A percentile compares a stretch with the other conserved stretches of the same genome.
These are phyloP conservation scores for Metrosideros polymorpha DNA, from an alignment of 441 rosid genomes.

Conservation along the genomic window DNA sequence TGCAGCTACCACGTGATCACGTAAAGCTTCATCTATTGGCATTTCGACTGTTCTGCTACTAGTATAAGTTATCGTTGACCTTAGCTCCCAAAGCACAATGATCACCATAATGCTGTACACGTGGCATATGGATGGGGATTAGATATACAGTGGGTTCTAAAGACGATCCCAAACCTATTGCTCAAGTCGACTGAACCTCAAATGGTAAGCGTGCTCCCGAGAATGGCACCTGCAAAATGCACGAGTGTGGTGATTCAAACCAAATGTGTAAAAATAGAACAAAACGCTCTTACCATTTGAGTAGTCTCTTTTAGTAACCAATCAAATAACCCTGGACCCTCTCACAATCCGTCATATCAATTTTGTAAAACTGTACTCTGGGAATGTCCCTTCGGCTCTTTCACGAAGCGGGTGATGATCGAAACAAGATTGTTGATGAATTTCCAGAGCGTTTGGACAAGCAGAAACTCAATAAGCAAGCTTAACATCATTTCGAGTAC, in stretches of 20 bases:
- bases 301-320: background rate
- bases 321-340: no score
- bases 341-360: background rate
- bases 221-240: background rate
- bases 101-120: background rate
- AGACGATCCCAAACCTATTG: background rate
- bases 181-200: background rate
- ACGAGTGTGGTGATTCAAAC: background rate
- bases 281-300: background rate
- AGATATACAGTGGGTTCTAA: background rate
- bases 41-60: background rate
- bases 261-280: background rate
- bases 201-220: background rate
- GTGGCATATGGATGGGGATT: background rate
- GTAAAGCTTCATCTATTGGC: background rate
- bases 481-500: background rate
- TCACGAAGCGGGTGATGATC: background rate
- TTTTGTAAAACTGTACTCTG: background rate
- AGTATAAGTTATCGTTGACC: background rate
- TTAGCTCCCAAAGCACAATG: background rate
- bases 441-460: background rate
- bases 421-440: background rate
- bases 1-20: background rate
- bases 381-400: background rate
- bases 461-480: background rate